Evolutionary conservation across 2,329 filamentous ascomycete species (phyloP), one percentile per base, ranked within the genome.

Genomic region (Hortaea sp.): DNA sequence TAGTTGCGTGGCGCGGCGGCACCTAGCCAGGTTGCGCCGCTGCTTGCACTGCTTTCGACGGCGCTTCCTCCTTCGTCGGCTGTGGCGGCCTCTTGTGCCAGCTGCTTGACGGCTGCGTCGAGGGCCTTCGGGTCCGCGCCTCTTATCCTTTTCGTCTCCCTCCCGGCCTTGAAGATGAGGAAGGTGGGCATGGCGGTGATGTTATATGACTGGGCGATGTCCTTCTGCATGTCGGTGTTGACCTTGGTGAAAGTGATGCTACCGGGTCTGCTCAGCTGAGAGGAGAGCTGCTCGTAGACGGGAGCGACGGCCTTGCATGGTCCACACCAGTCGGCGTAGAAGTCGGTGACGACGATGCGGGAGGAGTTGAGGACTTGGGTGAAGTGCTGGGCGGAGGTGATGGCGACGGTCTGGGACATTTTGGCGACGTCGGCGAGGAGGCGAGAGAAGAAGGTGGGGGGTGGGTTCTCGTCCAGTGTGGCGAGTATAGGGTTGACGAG

Each of bases 111-210:
- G 11, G 84, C 77, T 37, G 78, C 72, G 58, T 81, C 79, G 11
- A 97, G 78, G 59, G 82, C 81, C 47, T 73, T 68, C 10, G 79
- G 76, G 63, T 95, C 79, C 42, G 85, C 85, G 39, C 88, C 89
- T n/a, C 52, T 49, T 42, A 66, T 63, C 10, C 63, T 53, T 54
- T 65, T 63, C 11, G 57, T 60, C 48, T 66, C 64, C 12, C 64
- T 53, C 11, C 60, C 61, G 7, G 60, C 57, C 52, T 66, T 66
- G 65, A 73, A 73, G 60, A 95, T 76, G 61, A 97, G 77, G 66
- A 97, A 95, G n/a, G 89, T 94, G 6, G 92, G 92, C 62, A 90
- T 89, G 53, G 79, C 77, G 13, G 79, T 81, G 60, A 97, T 75
- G 53, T 73, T 72, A 69, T 94, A 92, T 55, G 81, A 78, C 49